Base-by-base conservation (phyloP, 371 early-diverging fungal genomes). In the Haplosporangium sp. region DNA sequence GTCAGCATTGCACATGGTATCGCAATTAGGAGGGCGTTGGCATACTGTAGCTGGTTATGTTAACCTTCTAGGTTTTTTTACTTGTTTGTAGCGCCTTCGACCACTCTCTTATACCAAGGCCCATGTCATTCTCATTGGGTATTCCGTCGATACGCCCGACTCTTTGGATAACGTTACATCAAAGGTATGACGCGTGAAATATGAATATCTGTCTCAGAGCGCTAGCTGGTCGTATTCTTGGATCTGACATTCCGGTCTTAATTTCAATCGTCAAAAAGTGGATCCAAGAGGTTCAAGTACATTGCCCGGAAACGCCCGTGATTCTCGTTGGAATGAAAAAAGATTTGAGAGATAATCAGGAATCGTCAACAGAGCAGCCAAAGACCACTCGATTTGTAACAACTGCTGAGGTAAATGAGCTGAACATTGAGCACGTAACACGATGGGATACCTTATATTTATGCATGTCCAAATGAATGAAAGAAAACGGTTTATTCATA, bases 91-190 rank as follows among this genome's bases (percentile, higher is more conserved):
- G 86, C 91, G 94, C 46, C 87, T 97, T 64, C 90, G 98, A 45
- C 95, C 96, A 46, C 87, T 96, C 37, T 94, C 95, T 56, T 98
- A 97, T 83, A 93, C 95, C 41, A 96, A 95, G 71, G 90, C 95
- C 6, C 91, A 96, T 83, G 94, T 95, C 38, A 90, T 97, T 62
- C 83, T 98, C 43, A 94, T 98, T 41, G 93, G 94, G 57, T 95
- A 91, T 80, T 83, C 92, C 51, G 86, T 95, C 47, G 94, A 95
- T 74, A 89, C 92, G 29, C 96, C 95, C 38, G 95, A 94, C 77
- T 94, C 95, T 45, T 87, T 97, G 38, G 92, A 94, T 36, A 96
- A 95, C 82, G 95, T 97, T 18, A 82, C 85, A 67, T 91, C 90
- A 61, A 91, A 89, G 85, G 89, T 88, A 83, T 43, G 10, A 40